A percentile compares a stretch with the other conserved stretches of the same genome.
phyloP scores from a whole-genome alignment of 2,329 filamentous ascomycete species.

The Xylariales sp. region DNA sequence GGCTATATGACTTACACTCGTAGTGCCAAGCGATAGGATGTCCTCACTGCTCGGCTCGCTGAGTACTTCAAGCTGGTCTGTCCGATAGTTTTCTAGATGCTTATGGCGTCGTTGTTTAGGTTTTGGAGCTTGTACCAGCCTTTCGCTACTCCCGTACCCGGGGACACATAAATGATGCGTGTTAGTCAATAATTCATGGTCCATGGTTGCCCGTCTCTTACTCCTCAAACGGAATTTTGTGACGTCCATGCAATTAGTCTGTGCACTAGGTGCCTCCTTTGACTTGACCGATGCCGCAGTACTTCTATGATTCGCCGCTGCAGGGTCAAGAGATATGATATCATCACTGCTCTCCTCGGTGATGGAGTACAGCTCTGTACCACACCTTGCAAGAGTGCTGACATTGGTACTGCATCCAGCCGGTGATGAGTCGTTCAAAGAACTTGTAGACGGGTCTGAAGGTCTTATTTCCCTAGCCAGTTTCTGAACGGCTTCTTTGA shows the following conservation, averaged over 20 bases:
- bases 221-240: no score
- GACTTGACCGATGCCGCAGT: no score
- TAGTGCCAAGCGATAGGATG: constrained; percentile 1
- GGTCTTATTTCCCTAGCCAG: constrained; percentile 21
- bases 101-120: no score
- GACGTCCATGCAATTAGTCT: no score
- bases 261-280: no score
- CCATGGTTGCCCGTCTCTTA: no score
- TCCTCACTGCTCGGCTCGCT: constrained; percentile 5
- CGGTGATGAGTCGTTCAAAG: neutral
- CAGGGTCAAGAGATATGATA: constrained; percentile 7
- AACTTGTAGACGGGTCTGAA: constrained; percentile 14
- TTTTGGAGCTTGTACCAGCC: no score
- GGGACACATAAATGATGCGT: no score
- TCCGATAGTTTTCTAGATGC: no score
- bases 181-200: no score
- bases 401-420: neutral
- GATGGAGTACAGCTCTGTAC: neutral
- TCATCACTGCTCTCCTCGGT: neutral
- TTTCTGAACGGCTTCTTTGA: constrained; percentile 21
- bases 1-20: constrained; percentile 15
- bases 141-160: neutral
- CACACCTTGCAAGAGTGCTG: neutral
- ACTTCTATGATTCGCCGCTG: constrained; percentile 10
- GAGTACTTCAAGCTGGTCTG: no score